Evolutionary conservation across 108 stramenopile genomes (phyloP), one percentile per base, ranked within the genome.

Genomic region (Skeletonema menzelii): DNA sequence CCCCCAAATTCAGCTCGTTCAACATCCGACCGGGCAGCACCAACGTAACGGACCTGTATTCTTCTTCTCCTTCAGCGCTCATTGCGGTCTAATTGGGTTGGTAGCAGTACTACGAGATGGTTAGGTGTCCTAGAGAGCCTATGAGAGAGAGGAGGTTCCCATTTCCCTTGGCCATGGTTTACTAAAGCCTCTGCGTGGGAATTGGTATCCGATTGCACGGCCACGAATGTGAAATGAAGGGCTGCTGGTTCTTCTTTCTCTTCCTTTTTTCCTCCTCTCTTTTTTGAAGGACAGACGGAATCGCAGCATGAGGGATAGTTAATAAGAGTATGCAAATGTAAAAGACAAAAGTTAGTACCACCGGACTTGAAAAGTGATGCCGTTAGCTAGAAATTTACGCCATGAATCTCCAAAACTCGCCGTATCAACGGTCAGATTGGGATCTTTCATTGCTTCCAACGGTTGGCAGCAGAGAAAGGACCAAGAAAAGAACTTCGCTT

Each of bases 51-150:
- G 56, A 78, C 77, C 77, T 78, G 77, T 78, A 79, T 12, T 63
- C 59, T 32, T 79, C 77, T 59, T 79, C 77, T 66, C 70, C 77
- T 72, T 79, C 77, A 34, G 56, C 67, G 75, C 77, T 79, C 77
- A 79, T 79, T 72, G 77, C 69, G 64, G 19, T 20, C 49, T n/a
- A 53, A 0, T 47, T 47, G 49, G 49, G 49, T 11, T 22, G 49
- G 49, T 53, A 53, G 49, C 22, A 22, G 22, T 53, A 22, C 19
- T 53, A 22, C 19, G 17, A 42, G 40, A 5, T 42, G 40, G 49
- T 22, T 53, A 53, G 49, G 19, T 20, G 49, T 53, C 49, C 22
- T 53, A 7, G 17, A 47, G 30, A 53, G 22, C 49, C 22, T 53
- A 53, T 53, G 49, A 53, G 49, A 53, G 49, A 15, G 3, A 42